Conservation (phyloP, 345 rosid genomes). For the Lepidium africanum region DNA sequence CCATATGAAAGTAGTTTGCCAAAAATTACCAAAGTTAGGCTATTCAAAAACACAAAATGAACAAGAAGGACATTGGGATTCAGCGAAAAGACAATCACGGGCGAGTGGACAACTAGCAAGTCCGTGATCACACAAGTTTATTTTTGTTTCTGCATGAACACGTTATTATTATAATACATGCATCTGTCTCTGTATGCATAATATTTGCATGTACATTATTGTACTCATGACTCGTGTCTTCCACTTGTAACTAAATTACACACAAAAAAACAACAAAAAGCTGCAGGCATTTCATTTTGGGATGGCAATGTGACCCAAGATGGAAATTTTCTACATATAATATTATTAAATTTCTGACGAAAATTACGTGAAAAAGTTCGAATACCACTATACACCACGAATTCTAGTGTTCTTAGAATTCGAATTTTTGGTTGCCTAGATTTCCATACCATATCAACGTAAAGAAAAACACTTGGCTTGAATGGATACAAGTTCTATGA, state of each 20-base stretch:
- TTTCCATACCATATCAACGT: neutral
- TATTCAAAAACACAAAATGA: too few relatives aligned
- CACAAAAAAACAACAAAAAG: slow-evolving; percentile 3
- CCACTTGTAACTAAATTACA: slow-evolving; percentile 13
- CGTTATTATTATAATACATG: neutral
- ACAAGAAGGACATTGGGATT: neutral
- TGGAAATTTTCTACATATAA: neutral
- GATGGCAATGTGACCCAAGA: neutral
- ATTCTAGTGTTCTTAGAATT: neutral
- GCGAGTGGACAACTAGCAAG: slow-evolving; percentile 1
- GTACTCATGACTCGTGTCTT: neutral
- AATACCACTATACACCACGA: neutral
- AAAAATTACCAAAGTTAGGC: too few relatives aligned
- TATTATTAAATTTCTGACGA: neutral
- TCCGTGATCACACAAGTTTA: slow-evolving; percentile 14
- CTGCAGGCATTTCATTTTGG: neutral
- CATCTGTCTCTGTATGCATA: neutral
- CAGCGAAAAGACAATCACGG: slow-evolving; percentile 18
- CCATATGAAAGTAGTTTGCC: too few relatives aligned
- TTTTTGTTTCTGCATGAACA: too few relatives aligned
- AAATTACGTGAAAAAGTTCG: neutral
- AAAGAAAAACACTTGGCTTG: too few relatives aligned
- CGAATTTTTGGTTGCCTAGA: neutral
- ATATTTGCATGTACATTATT: neutral
- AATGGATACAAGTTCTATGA: neutral